phyloP scores from a whole-genome alignment of 129 eudicot species.

The Solidago caesia region DNA sequence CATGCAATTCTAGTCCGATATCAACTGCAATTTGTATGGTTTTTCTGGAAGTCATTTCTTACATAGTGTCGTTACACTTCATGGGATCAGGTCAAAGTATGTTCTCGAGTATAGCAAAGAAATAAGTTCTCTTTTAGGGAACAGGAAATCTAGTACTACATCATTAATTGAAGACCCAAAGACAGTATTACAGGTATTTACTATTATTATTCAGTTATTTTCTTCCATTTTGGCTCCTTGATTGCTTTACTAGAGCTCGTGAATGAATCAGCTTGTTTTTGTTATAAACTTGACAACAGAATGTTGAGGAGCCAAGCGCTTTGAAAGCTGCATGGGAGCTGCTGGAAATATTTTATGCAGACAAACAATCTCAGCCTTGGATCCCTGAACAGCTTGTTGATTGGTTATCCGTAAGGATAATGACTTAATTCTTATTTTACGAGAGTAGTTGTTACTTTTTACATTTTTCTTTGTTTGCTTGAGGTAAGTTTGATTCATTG shows the following conservation, averaged over 20 bases:
- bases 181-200: conserved; percentile 56
- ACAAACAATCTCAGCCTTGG: conserved; percentile 81
- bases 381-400: conserved; percentile 82
- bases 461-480: conserved; percentile 15
- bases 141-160: conserved; percentile 37
- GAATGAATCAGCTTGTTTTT: neutral
- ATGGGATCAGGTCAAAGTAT: conserved; percentile 57
- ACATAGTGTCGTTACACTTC: neutral
- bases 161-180: conserved; percentile 68
- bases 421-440: conserved; percentile 8
- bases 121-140: conserved; percentile 73
- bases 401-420: conserved; percentile 82
- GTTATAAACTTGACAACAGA: conserved; percentile 38
- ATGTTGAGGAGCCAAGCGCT: conserved; percentile 61
- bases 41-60: conserved; percentile 18
- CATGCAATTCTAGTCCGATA: neutral
- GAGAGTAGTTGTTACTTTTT: neutral
- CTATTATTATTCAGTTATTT: neutral
- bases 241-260: neutral
- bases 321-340: conserved; percentile 98
- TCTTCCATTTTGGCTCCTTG: conserved; percentile 17
- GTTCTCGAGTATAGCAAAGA: conserved; percentile 80
- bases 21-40: neutral
- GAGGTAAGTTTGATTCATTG: conserved; percentile 8
- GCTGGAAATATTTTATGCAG: conserved; percentile 84